Evolutionary conservation across 192 early-diverging fungal species (phyloP).

Genomic region (Powellomyces hirtus): DNA sequence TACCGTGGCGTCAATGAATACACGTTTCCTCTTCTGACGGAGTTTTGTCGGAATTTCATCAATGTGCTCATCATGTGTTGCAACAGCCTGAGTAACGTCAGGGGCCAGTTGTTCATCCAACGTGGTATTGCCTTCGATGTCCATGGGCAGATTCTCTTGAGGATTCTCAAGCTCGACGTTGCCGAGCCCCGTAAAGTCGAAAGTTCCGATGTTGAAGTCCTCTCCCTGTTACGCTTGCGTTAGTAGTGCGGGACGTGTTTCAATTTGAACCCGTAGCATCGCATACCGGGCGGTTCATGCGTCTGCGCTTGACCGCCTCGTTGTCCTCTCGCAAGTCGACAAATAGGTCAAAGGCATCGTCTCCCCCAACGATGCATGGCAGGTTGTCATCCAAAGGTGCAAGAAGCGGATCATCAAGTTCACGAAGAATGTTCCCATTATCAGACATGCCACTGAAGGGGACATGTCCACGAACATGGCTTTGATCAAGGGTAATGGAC

Average conservation of each 20-base stretch:
- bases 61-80: not conserved
- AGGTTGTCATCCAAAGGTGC: not conserved
- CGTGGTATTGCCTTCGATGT: not conserved
- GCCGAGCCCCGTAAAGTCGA: not conserved
- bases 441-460: not conserved
- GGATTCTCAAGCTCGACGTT: not conserved
- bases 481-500: conserved; percentile 21
- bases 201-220: not conserved
- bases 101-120: not conserved
- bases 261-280: not conserved
- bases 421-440: not conserved
- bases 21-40: not conserved
- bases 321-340: conserved; percentile 17
- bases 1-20: conserved; percentile 13
- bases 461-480: not conserved
- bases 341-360: conserved; percentile 24
- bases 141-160: not conserved
- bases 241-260: not conserved
- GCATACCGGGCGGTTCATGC: not conserved
- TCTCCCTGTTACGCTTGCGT: not conserved
- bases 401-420: not conserved
- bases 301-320: not conserved
- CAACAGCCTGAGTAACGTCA: not conserved
- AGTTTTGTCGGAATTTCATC: not conserved
- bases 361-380: not conserved